These are phyloP conservation scores for Aspergillus affinis DNA, from an alignment of 495 filamentous ascomycete species.

Conservation along the genomic window DNA sequence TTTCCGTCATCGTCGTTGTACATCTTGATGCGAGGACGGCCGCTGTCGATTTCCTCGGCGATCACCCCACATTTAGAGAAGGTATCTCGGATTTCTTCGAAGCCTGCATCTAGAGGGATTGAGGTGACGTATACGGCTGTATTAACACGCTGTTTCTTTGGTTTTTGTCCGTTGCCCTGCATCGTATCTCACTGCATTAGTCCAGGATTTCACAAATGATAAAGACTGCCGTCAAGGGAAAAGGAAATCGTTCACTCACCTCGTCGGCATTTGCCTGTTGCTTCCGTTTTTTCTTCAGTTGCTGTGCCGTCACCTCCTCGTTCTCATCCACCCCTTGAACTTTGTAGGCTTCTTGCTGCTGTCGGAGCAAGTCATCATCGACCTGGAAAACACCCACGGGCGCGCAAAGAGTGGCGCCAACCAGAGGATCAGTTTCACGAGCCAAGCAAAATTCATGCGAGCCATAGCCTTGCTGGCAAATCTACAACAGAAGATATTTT, in stretches of 20 bases:
- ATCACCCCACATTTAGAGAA: constrained; percentile 93
- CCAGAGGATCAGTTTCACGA: constrained; percentile 37
- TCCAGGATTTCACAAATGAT: constrained; percentile 10
- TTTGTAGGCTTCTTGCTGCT: constrained; percentile 76
- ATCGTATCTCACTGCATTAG: constrained; percentile 4
- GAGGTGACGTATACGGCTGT: constrained; percentile 88
- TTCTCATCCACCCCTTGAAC: constrained; percentile 65
- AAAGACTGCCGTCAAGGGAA: too few relatives aligned
- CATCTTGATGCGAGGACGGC: constrained; percentile 85
- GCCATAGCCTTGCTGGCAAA: constrained; percentile 15
- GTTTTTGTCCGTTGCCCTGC: constrained; percentile 48
- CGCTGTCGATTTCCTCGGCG: constrained; percentile 86
- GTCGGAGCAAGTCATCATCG: constrained; percentile 75
- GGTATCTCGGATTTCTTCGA: constrained; percentile 75
- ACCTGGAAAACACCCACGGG: constrained; percentile 46
- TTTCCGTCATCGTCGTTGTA: constrained; percentile 78
- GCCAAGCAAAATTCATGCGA: constrained; percentile 25
- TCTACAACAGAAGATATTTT: constrained; percentile 11
- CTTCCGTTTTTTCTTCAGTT: constrained; percentile 73
- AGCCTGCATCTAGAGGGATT: constrained; percentile 72
- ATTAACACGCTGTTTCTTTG: constrained; percentile 70
- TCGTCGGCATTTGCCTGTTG: constrained; percentile 57
- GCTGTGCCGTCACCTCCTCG: constrained; percentile 50
- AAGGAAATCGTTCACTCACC: constrained; percentile 41
- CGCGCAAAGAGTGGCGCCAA: constrained; percentile 29